These are phyloP conservation scores for Parafenestella ontariensis DNA, from an alignment of 2,329 filamentous ascomycete species.

Conservation along the genomic window DNA sequence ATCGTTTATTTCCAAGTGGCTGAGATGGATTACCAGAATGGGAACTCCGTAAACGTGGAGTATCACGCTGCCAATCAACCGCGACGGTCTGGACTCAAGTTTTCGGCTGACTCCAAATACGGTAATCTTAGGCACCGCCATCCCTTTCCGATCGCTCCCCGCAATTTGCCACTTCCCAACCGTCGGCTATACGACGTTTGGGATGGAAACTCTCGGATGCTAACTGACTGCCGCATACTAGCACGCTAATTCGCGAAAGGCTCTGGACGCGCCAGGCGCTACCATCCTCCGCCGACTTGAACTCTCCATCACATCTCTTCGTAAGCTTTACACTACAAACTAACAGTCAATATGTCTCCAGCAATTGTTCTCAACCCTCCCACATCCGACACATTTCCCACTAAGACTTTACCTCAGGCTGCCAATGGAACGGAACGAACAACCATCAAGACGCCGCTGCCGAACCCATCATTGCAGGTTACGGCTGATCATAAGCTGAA, in stretches of 20 bases:
- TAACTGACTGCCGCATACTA: neutral
- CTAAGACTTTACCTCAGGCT: constrained; percentile 13
- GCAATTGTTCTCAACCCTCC: constrained; percentile 12
- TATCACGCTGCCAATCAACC: neutral
- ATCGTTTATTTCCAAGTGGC: neutral
- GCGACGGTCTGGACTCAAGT: neutral
- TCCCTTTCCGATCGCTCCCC: constrained; percentile 8
- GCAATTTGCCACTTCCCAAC: constrained; percentile 6
- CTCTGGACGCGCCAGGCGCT: neutral
- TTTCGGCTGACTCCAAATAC: constrained; percentile 8
- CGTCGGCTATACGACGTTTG: neutral
- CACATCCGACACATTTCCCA: neutral
- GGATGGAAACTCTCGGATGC: neutral
- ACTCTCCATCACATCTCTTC: neutral
- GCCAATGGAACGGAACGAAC: constrained; percentile 14
- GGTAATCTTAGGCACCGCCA: constrained; percentile 18
- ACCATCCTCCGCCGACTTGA: neutral
- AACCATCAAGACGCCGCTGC: constrained; percentile 33
- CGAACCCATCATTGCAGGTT: constrained; percentile 65
- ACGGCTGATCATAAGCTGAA: constrained; percentile 68
- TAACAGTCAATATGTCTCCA: constrained; percentile 23
- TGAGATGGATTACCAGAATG: neutral
- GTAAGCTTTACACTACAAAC: neutral
- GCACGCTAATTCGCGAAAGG: constrained; percentile 4
- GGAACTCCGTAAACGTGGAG: constrained; percentile 11